Evolutionary conservation across 2,329 filamentous ascomycete species (phyloP).

Genomic region (Alternaria sp.): DNA sequence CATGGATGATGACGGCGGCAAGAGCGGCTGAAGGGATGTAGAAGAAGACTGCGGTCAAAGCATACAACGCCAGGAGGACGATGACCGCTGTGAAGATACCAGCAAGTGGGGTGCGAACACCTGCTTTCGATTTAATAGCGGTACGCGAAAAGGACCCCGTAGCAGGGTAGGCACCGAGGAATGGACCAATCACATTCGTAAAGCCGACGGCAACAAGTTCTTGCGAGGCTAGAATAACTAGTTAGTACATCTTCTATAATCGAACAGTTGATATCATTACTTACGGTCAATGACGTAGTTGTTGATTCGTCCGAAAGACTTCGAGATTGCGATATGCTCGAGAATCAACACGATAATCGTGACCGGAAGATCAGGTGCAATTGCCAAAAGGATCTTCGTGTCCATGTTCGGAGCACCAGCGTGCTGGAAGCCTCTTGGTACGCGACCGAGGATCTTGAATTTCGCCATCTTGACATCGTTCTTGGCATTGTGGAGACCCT

Average conservation of each 20-base stretch:
- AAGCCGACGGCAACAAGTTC: constrained; percentile 94
- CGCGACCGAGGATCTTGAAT: constrained; percentile 68
- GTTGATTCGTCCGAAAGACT: constrained; percentile 94
- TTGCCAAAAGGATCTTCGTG: constrained; percentile 69
- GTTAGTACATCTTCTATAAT: not conserved
- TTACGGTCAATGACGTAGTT: constrained; percentile 87
- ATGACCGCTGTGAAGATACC: constrained; percentile 87
- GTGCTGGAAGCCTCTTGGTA: constrained; percentile 69
- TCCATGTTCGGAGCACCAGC: constrained; percentile 77
- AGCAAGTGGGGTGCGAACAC: constrained; percentile 88
- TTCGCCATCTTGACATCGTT: constrained; percentile 62
- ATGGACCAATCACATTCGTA: constrained; percentile 87
- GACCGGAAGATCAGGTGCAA: constrained; percentile 78
- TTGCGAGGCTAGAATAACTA: constrained; percentile 68
- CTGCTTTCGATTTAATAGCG: constrained; percentile 96
- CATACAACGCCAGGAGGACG: constrained; percentile 89
- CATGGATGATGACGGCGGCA: constrained; percentile 92
- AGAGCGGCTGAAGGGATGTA: constrained; percentile 87
- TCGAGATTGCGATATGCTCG: constrained; percentile 96
- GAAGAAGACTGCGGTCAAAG: constrained; percentile 86
- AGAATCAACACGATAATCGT: constrained; percentile 94
- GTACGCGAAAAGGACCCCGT: constrained; percentile 97
- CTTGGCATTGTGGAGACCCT: constrained; percentile 54
- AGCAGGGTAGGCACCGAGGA: constrained; percentile 87
- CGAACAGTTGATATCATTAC: not conserved